phyloP scores from a whole-genome alignment of 495 filamentous ascomycete species.

The Aspergillus indologenus region DNA sequence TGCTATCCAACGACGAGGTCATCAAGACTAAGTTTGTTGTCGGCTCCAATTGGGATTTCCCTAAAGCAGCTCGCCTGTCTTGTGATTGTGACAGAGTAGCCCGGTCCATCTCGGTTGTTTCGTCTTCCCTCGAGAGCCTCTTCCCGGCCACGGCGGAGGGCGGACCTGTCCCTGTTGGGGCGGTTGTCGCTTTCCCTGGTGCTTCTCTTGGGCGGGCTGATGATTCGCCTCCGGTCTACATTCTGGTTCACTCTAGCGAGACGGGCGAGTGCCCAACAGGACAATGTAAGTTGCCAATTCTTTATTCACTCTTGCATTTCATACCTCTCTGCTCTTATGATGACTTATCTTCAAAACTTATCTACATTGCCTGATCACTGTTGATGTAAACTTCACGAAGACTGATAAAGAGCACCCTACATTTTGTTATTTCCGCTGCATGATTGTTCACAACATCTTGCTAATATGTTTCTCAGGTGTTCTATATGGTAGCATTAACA shows the following conservation, averaged over 20 bases:
- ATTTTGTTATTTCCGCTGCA: slow-evolving; percentile 14
- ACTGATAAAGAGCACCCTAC: slow-evolving; percentile 62
- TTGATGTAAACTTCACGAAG: slow-evolving; percentile 76
- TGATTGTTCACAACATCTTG: slow-evolving; percentile 20
- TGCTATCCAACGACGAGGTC: slow-evolving; percentile 57
- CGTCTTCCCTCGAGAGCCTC: slow-evolving; percentile 59
- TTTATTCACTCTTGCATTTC: slow-evolving; percentile 14
- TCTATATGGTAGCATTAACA: slow-evolving; percentile 58
- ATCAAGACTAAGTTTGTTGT: slow-evolving; percentile 58
- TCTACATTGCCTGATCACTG: slow-evolving; percentile 95
- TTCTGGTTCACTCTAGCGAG: slow-evolving; percentile 76
- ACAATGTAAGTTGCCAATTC: slow-evolving; percentile 72
- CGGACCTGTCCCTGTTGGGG: slow-evolving; percentile 67
- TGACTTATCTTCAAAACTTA: slow-evolving; percentile 82
- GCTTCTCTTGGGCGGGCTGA: slow-evolving; percentile 39
- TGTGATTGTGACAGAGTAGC: slow-evolving; percentile 33
- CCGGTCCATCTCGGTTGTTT: slow-evolving; percentile 60
- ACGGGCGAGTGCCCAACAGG: slow-evolving; percentile 81
- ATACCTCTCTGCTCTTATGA: slow-evolving; percentile 60
- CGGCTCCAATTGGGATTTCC: slow-evolving; percentile 44
- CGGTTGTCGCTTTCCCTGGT: slow-evolving; percentile 67
- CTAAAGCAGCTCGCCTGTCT: slow-evolving; percentile 15
- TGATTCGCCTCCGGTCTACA: slow-evolving; percentile 59
- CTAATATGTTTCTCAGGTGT: slow-evolving; percentile 61
- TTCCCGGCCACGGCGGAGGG: slow-evolving; percentile 75